Evolutionary conservation across 2,329 filamentous ascomycete species (phyloP).

Genomic region (Plectosphaerella plurivora): DNA sequence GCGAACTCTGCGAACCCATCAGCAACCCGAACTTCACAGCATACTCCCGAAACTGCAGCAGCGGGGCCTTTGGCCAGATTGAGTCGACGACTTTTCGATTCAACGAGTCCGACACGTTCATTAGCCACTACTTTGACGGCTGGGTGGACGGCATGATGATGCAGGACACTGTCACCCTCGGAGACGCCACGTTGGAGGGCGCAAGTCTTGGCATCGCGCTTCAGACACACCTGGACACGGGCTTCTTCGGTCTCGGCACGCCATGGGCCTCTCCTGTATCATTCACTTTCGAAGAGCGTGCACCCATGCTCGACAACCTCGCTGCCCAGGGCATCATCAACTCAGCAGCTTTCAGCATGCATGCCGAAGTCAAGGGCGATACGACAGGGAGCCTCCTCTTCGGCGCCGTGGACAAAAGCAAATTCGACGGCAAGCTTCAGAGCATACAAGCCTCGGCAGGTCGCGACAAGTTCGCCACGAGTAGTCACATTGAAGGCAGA

Average conservation of each 20-base stretch:
- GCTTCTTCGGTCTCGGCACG: neutral
- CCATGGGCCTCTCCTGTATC: constrained; percentile 21
- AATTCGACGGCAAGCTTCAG: constrained; percentile 16
- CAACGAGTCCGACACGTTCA: neutral
- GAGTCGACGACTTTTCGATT: constrained; percentile 40
- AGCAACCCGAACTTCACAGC: neutral
- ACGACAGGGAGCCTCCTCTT: constrained; percentile 6
- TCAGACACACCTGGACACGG: constrained; percentile 25
- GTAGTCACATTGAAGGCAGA: neutral
- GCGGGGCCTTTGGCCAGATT: constrained; percentile 25
- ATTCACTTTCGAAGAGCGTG: constrained; percentile 48
- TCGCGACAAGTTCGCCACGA: neutral
- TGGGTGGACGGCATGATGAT: neutral
- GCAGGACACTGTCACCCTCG: constrained; percentile 49
- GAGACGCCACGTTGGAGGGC: constrained; percentile 35
- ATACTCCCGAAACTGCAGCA: neutral
- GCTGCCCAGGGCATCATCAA: constrained; percentile 57
- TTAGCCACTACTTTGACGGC: constrained; percentile 19
- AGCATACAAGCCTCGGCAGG: constrained; percentile 1
- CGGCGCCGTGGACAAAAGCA: constrained; percentile 9
- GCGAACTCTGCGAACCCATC: neutral
- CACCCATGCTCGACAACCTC: constrained; percentile 37
- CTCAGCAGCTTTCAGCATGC: constrained; percentile 64
- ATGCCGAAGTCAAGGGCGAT: constrained; percentile 33
- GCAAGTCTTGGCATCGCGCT: constrained; percentile 53